Evolutionary conservation across 345 rosid genomes (phyloP).

Genomic region (Citrus maxima): DNA sequence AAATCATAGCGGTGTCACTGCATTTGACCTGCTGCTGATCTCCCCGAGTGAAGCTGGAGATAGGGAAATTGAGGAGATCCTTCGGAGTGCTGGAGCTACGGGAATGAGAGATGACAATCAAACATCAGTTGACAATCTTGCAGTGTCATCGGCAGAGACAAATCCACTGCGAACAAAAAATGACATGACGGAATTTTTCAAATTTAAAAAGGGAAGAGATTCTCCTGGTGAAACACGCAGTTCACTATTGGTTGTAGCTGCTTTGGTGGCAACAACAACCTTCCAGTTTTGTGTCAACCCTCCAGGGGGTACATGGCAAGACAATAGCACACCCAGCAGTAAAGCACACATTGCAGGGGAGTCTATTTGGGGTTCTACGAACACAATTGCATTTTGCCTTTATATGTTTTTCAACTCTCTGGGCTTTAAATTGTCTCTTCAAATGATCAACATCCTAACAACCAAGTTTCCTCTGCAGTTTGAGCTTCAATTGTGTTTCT

Average conservation of each 20-base stretch:
- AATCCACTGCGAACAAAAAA: conserved; percentile 11
- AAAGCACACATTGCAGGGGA: conserved; percentile 32
- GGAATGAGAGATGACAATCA: conserved; percentile 14
- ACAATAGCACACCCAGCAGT: conserved; percentile 16
- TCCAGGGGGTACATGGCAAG: conserved; percentile 63
- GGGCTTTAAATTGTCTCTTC: conserved; percentile 42
- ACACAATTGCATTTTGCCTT: conserved; percentile 17
- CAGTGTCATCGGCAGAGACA: neutral
- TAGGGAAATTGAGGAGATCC: conserved; percentile 44
- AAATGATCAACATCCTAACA: conserved; percentile 39
- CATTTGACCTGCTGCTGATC: conserved; percentile 39
- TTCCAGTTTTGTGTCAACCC: conserved; percentile 48
- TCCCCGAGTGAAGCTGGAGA: conserved; percentile 64
- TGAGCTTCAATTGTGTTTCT: conserved; percentile 45
- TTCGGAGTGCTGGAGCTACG: conserved; percentile 36
- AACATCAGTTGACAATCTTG: no score
- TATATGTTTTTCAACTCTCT: conserved; percentile 44
- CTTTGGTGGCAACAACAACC: conserved; percentile 51
- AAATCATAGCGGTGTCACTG: conserved; percentile 42
- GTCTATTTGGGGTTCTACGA: conserved; percentile 34
- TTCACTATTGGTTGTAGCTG: conserved; percentile 39
- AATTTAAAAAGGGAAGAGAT: conserved; percentile 52
- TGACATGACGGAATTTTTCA: conserved; percentile 41
- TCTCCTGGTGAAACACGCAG: conserved; percentile 34
- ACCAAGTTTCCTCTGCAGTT: conserved; percentile 44